Conservation (phyloP, 148 eudicot genomes). For the Rhododendron vialii region DNA sequence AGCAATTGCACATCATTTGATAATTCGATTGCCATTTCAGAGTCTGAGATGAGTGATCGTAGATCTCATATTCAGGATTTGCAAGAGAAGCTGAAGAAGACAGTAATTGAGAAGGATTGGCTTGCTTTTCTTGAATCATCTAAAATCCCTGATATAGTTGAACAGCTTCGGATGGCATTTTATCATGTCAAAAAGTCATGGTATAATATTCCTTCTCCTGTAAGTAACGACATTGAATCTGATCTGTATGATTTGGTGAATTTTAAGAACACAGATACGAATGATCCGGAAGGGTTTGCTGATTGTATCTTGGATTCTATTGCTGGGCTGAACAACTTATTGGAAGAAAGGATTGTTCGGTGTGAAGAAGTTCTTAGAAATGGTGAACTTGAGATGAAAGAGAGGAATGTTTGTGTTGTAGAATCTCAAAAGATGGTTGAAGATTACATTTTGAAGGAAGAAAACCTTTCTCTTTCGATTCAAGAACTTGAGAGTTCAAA, state of each 20-base stretch:
- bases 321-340: slow-evolving; percentile 33
- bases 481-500: slow-evolving; percentile 18
- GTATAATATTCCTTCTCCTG: slow-evolving; percentile 18
- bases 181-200: slow-evolving; percentile 33
- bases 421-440: slow-evolving; percentile 29
- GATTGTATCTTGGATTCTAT: slow-evolving; percentile 27
- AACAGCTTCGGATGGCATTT: slow-evolving; percentile 38
- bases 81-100: slow-evolving; percentile 27
- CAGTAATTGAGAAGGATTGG: slow-evolving; percentile 18
- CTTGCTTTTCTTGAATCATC: slow-evolving; percentile 15
- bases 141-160: slow-evolving; percentile 24
- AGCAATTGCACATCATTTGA: slow-evolving; percentile 13
- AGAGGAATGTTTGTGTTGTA: slow-evolving; percentile 19
- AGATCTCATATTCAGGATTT: slow-evolving; percentile 22
- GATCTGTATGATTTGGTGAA: slow-evolving; percentile 21
- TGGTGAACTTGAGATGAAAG: slow-evolving; percentile 23
- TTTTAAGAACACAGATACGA: slow-evolving; percentile 12
- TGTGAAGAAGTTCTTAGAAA: slow-evolving; percentile 22
- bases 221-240: slow-evolving; percentile 8
- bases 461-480: slow-evolving; percentile 15
- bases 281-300: slow-evolving; percentile 23
- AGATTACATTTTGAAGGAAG: slow-evolving; percentile 16
- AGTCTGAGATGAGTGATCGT: slow-evolving; percentile 31
- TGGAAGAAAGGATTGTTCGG: slow-evolving; percentile 36
- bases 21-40: slow-evolving; percentile 20